Conservation (phyloP, 768 basidiomycete genomes). For the Naganishia antarctica region DNA sequence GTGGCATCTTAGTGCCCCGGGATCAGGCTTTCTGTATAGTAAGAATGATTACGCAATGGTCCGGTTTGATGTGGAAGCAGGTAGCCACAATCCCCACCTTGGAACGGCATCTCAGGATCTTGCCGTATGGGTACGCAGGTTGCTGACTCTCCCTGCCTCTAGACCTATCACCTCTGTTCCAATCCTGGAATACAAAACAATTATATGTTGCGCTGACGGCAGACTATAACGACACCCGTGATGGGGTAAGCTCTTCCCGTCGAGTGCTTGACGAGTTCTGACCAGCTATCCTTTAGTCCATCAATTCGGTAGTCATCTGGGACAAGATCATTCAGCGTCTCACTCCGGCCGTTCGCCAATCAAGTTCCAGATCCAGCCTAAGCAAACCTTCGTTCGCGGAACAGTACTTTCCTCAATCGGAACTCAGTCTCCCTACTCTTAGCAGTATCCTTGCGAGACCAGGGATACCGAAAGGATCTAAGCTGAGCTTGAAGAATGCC, state of each 20-base stretch:
- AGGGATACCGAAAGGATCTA: slow-evolving; percentile 3
- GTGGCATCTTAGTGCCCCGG: slow-evolving; percentile 2
- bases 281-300: slow-evolving; percentile 1
- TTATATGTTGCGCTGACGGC: slow-evolving; percentile 24
- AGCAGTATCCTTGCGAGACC: not conserved
- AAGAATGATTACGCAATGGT: slow-evolving; percentile 22
- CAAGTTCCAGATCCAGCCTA: not conserved
- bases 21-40: slow-evolving; percentile 20
- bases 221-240: slow-evolving; percentile 24
- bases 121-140: not conserved
- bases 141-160: not conserved
- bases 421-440: slow-evolving; percentile 3
- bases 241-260: slow-evolving; percentile 13
- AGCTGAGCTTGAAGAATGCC: slow-evolving; percentile 15
- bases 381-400: slow-evolving; percentile 17
- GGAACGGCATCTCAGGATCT: too few relatives aligned
- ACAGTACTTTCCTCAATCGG: slow-evolving; percentile 15
- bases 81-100: too few relatives aligned
- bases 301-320: slow-evolving; percentile 25
- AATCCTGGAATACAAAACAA: slow-evolving; percentile 29
- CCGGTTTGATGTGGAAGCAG: slow-evolving; percentile 22
- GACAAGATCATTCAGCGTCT: slow-evolving; percentile 27
- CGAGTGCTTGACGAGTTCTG: not conserved
- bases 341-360: not conserved
- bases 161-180: slow-evolving; percentile 27